Conservation (phyloP, 495 filamentous ascomycete genomes). For the Trichoderma virens region DNA sequence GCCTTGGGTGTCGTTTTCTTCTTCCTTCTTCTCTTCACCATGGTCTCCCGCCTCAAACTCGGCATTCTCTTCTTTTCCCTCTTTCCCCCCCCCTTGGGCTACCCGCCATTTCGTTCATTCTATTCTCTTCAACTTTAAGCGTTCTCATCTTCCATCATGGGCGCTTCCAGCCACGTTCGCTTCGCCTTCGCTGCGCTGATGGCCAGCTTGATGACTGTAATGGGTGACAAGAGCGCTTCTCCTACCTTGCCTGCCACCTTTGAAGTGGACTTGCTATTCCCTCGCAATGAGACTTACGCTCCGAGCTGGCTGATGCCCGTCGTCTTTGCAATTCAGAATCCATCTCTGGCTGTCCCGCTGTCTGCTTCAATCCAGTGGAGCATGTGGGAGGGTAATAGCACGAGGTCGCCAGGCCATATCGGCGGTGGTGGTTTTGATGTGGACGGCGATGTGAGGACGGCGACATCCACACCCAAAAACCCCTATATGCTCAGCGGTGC, state of each 20-base stretch:
- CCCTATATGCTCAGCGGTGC: slow-evolving; percentile 17
- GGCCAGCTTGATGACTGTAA: not conserved
- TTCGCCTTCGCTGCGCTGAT: not conserved
- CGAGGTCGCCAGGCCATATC: not conserved
- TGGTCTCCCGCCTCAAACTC: not conserved
- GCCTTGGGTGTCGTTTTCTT: too few relatives aligned
- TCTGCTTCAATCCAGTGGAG: slow-evolving; percentile 14
- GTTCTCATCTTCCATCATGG: not conserved
- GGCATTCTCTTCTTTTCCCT: not conserved
- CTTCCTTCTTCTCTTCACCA: not conserved
- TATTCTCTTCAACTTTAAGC: not conserved
- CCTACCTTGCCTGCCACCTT: not conserved
- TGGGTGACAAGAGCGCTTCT: not conserved
- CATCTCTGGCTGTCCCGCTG: slow-evolving; percentile 13
- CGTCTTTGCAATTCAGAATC: slow-evolving; percentile 33
- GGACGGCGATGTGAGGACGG: slow-evolving; percentile 5
- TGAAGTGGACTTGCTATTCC: slow-evolving; percentile 34
- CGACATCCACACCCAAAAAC: slow-evolving; percentile 19
- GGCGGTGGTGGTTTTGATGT: slow-evolving; percentile 12
- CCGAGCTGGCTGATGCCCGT: slow-evolving; percentile 26
- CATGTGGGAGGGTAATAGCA: slow-evolving; percentile 14
- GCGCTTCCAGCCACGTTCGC: not conserved
- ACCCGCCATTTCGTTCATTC: not conserved
- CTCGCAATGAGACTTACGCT: slow-evolving; percentile 35
- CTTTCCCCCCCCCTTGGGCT: not conserved